Evolutionary conservation across 2,329 filamentous ascomycete genomes (phyloP), one percentile per base, ranked within the genome.

Genomic region (Trichoderma sp.): DNA sequence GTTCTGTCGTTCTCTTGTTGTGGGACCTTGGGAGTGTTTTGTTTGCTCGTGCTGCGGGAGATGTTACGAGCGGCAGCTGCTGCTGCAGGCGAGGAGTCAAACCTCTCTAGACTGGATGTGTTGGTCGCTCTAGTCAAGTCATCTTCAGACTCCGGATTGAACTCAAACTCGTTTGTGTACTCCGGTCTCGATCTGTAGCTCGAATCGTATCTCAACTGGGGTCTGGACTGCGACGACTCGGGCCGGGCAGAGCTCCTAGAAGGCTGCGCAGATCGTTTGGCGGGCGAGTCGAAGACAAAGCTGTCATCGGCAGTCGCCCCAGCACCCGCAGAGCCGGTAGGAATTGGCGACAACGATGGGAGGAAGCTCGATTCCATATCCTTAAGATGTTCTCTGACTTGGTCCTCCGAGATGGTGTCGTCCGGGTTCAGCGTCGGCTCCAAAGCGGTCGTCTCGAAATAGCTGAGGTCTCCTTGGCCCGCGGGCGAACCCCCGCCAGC

Each of bases 311-410:
- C 81, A 65, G 87, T 89, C 29, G 80, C 79, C 41, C 80, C 80
- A 50, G 60, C 77, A 77, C 84, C 84, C 41, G 85, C 83, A 11
- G 85, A 83, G 68, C 86, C 84, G 35, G 85, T 85, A 45, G 86
- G 86, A 64, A 91, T 86, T 14, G 91, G 90, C 8, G 91, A 92
- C 6, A 89, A 81, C 6, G 88, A 86, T 2, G 89, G 88, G 73
- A 91, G 81, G 79, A 93, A 93, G 83, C 91, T 93, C 41, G 91
- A 92, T 80, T 93, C 91, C 77, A 92, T 87, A 79, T 93, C 91
- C 78, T 89, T 87, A 24, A 93, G 82, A 80, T 92, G 90, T 74
- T 88, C 87, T 77, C 87, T 85, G 24, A 91, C 86, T 60, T 86
- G 86, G 64, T 87, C 86, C 78, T 91, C 89, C 60, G 87, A 87